Conservation (phyloP, 768 basidiomycete species). For the Glaciozyma martinii region DNA sequence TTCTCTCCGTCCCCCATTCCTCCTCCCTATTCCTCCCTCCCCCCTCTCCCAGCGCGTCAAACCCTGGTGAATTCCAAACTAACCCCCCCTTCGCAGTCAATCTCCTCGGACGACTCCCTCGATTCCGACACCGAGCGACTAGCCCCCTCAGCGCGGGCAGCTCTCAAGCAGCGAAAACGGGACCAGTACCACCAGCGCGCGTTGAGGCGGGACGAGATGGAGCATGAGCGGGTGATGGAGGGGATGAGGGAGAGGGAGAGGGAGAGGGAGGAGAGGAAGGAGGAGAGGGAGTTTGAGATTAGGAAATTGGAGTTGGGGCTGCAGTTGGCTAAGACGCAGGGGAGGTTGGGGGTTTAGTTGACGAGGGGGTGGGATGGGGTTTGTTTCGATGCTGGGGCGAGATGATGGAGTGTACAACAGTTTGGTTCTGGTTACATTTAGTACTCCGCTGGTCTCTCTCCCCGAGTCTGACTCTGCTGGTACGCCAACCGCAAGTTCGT, state of each 20-base stretch:
- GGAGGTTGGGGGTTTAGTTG: too few relatives aligned
- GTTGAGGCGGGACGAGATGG: neutral
- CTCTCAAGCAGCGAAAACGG: neutral
- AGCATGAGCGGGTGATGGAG: neutral
- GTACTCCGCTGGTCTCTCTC: constrained; percentile 1
- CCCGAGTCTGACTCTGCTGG: constrained; percentile 4
- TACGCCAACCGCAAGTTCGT: neutral
- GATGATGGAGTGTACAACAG: too few relatives aligned
- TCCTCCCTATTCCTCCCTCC: neutral
- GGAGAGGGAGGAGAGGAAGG: neutral
- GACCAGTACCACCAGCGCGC: neutral
- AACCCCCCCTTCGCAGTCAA: neutral
- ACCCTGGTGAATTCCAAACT: too few relatives aligned
- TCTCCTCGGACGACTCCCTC: neutral
- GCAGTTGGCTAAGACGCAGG: neutral
- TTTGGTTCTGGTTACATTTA: neutral
- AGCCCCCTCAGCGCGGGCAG: neutral
- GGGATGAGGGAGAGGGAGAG: neutral
- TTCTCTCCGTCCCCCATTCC: too few relatives aligned
- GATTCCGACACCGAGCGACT: neutral
- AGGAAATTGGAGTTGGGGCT: neutral
- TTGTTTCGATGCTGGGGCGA: too few relatives aligned
- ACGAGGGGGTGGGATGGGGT: too few relatives aligned
- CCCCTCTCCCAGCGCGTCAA: neutral
- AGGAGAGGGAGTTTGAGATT: neutral